Conservation (phyloP, 805 yeast species). For the Brettanomyces anomalus region DNA sequence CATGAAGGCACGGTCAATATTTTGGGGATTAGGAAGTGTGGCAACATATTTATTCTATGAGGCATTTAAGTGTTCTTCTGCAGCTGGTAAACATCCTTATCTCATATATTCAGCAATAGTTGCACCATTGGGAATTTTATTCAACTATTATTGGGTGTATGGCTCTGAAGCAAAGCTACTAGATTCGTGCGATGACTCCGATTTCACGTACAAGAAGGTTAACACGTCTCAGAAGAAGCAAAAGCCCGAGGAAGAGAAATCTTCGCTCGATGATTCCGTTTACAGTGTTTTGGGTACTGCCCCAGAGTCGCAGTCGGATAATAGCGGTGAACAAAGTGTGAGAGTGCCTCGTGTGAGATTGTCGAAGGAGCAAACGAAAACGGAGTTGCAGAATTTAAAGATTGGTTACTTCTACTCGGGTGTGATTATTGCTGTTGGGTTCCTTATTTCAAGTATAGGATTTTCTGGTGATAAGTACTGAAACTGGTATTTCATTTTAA, state of each 20-base stretch:
- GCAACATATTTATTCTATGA: slow-evolving; percentile 42
- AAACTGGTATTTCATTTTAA: too few species aligned
- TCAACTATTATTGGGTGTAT: slow-evolving; percentile 19
- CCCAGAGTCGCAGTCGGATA: slow-evolving; percentile 1
- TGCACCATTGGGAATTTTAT: slow-evolving; percentile 34
- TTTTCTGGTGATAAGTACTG: slow-evolving; percentile 40
- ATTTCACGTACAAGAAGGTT: slow-evolving; percentile 9
- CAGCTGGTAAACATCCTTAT: slow-evolving; percentile 60
- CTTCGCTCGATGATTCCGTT: slow-evolving; percentile 37
- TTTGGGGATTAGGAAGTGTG: slow-evolving; percentile 33
- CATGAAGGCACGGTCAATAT: slow-evolving; percentile 17
- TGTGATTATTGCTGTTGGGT: slow-evolving; percentile 34
- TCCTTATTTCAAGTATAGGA: slow-evolving; percentile 44
- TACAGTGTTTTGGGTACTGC: slow-evolving; percentile 32
- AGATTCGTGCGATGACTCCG: slow-evolving; percentile 7
- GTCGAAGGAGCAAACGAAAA: slow-evolving; percentile 27
- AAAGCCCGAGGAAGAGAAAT: slow-evolving; percentile 21
- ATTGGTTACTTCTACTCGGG: slow-evolving; percentile 32
- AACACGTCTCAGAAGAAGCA: slow-evolving; percentile 17
- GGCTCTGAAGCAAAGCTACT: slow-evolving; percentile 21
- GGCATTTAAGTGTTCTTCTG: slow-evolving; percentile 51
- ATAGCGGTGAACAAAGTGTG: slow-evolving; percentile 23
- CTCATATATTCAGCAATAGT: slow-evolving; percentile 55
- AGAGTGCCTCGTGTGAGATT: slow-evolving; percentile 25
- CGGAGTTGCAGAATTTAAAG: slow-evolving; percentile 26